Evolutionary conservation across 352 stramenopile genomes (phyloP), one percentile per base, ranked within the genome.

Genomic region (Phytophthora pinifolia): DNA sequence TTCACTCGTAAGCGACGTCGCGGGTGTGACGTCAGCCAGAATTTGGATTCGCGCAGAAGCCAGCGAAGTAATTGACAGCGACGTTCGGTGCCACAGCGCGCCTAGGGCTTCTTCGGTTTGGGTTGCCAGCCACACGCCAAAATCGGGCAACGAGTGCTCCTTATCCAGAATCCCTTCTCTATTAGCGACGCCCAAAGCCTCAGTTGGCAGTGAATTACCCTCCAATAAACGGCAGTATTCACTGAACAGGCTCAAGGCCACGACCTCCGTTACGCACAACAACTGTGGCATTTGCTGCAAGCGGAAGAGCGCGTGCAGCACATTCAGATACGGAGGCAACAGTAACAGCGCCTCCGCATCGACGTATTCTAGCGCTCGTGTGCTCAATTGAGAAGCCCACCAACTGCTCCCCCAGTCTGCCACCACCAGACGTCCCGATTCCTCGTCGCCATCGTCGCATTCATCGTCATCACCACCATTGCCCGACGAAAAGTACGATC

Each of bases 251-350:
- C 72, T 74, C 10, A 92, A 32, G 12, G 74, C 69, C 42, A 74
- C 67, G 30, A 89, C 37, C 14, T 76, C 72, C 3, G 57, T 52
- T 0, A 72, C 44, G 37, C 69, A 70, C 25, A 52, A 18, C 29
- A 88, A 52, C 17, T 65, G 56, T 5, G 57, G 62, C 9, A 73
- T 62, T 44, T 85, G 77, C 25, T 76, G 58, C 7, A 89, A 35
- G 4, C 68, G 62, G 38, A 83, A 87, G 1, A 92, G 61, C n/a
- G 78, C 73, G 35, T 81, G 74, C 14, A 89, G 46, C 14, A 53
- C 53, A 56, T 86, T 74, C 17, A 89, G 39, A 29, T 84, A 69
- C 13, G 74, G 37, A 5, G 70, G 60, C 36, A 85, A 46, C 9
- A 83, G 46, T 15, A 65, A 57, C 20, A 74, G 47, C 18, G 51